These are phyloP conservation scores for Cyclotella kingstonii DNA, from an alignment of 108 stramenopile genomes.

Conservation along the genomic window DNA sequence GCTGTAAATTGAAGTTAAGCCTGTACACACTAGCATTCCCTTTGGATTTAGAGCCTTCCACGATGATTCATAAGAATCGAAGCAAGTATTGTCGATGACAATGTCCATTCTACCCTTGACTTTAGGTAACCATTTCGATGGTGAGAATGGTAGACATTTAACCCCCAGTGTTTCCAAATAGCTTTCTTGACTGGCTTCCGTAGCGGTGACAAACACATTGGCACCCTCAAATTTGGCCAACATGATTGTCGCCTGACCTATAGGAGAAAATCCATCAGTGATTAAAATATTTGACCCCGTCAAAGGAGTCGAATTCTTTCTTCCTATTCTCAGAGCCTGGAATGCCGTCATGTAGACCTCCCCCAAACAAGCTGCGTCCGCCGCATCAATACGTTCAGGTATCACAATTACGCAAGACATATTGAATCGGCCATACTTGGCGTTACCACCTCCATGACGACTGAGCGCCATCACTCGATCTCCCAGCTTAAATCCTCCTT, in stretches of 20 bases:
- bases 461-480: constrained; percentile 55
- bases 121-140: constrained; percentile 44
- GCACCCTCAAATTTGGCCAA: constrained; percentile 55
- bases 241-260: constrained; percentile 58
- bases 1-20: constrained; percentile 26
- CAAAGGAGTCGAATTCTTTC: constrained; percentile 38
- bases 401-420: constrained; percentile 48
- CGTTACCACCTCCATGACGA: constrained; percentile 57
- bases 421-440: constrained; percentile 40
- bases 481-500: constrained; percentile 41
- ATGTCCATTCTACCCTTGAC: constrained; percentile 57
- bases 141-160: constrained; percentile 42
- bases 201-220: constrained; percentile 48
- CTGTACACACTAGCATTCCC: constrained; percentile 45
- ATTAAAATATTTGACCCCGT: constrained; percentile 57
- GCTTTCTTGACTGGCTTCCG: constrained; percentile 32
- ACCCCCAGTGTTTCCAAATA: constrained; percentile 39
- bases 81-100: constrained; percentile 55
- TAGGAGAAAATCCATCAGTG: constrained; percentile 48
- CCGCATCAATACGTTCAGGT: constrained; percentile 37
- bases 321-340: constrained; percentile 54
- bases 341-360: constrained; percentile 70
- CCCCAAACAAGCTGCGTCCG: constrained; percentile 48
- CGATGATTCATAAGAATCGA: constrained; percentile 38
- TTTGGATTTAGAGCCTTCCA: constrained; percentile 29